Percentiles rank a stretch among this genome's conserved stretches.
Conservation (phyloP, 805 yeast genomes). For the Ogataea paraovalis region DNA sequence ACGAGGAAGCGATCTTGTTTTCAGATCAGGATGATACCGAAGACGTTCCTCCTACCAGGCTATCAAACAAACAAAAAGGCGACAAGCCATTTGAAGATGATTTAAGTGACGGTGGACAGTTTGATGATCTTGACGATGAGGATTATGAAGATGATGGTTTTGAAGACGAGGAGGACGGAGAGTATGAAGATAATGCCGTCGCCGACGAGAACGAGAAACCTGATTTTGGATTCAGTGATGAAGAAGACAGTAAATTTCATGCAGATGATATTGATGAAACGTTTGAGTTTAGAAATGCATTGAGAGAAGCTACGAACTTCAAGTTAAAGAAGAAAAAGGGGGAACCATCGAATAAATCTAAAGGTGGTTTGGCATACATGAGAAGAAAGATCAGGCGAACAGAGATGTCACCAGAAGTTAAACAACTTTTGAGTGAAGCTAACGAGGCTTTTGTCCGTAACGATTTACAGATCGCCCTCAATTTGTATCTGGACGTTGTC, state of each 20-base stretch:
- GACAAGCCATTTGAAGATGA: slow-evolving; percentile 10
- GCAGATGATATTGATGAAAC: slow-evolving; percentile 39
- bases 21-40: slow-evolving; percentile 15
- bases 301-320: slow-evolving; percentile 66
- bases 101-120: slow-evolving; percentile 12
- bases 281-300: slow-evolving; percentile 53
- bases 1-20: slow-evolving; percentile 34
- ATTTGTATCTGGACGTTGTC: slow-evolving; percentile 63
- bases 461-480: slow-evolving; percentile 56
- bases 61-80: background rate
- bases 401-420: slow-evolving; percentile 69
- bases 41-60: background rate
- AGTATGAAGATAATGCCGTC: slow-evolving; percentile 25
- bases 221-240: slow-evolving; percentile 29
- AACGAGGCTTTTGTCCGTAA: slow-evolving; percentile 73
- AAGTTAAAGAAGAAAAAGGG: slow-evolving; percentile 41
- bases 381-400: slow-evolving; percentile 38
- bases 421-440: slow-evolving; percentile 62
- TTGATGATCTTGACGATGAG: slow-evolving; percentile 13
- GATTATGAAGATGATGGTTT: slow-evolving; percentile 15
- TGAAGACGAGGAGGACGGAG: slow-evolving; percentile 9
- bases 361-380: slow-evolving; percentile 34
- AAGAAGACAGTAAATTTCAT: slow-evolving; percentile 25
- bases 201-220: slow-evolving; percentile 20
- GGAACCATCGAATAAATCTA: slow-evolving; percentile 30